These are phyloP conservation scores for Colletotrichum scovillei DNA, from an alignment of 2,329 filamentous ascomycete genomes.

Conservation along the genomic window DNA sequence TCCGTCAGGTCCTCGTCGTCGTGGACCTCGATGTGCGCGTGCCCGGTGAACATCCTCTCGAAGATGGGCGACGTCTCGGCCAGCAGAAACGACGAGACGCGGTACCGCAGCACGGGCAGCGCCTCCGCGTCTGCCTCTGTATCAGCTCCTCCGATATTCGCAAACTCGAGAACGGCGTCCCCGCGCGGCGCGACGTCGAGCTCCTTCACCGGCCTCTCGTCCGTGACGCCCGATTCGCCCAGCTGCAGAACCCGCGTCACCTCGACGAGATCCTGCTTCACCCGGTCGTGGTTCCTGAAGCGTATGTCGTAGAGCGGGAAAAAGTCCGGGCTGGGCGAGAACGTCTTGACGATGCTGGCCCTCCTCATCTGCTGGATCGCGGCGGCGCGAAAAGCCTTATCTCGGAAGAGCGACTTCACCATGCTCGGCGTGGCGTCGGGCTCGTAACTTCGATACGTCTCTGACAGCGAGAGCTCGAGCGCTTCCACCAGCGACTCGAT, in stretches of 20 bases:
- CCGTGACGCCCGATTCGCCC: constrained; percentile 53
- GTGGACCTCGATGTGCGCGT: constrained; percentile 41
- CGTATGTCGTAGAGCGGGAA: constrained; percentile 59
- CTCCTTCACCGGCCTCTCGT: constrained; percentile 53
- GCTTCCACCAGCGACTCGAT: constrained; percentile 55
- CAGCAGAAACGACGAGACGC: constrained; percentile 62
- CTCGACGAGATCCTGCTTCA: constrained; percentile 54
- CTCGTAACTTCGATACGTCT: constrained; percentile 59
- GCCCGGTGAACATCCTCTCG: constrained; percentile 56
- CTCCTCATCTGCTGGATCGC: constrained; percentile 59
- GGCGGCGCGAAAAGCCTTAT: constrained; percentile 53
- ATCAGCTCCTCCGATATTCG: constrained; percentile 50
- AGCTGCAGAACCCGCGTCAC: constrained; percentile 53
- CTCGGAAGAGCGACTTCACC: constrained; percentile 55
- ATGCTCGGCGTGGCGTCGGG: constrained; percentile 55
- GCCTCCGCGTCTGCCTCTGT: constrained; percentile 28
- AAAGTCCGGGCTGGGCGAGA: constrained; percentile 55
- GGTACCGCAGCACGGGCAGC: constrained; percentile 57
- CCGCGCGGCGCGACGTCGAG: constrained; percentile 56
- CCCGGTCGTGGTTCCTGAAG: constrained; percentile 58
- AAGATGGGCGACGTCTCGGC: constrained; percentile 65
- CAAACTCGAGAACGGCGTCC: constrained; percentile 64
- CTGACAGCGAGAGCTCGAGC: constrained; percentile 53
- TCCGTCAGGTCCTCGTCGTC: constrained; percentile 50
- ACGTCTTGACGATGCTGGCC: constrained; percentile 53